Percentiles rank a stretch among this genome's conserved stretches.
Evolutionary conservation across 495 filamentous ascomycete species (phyloP).

Genomic region (Peziza echinospora): DNA sequence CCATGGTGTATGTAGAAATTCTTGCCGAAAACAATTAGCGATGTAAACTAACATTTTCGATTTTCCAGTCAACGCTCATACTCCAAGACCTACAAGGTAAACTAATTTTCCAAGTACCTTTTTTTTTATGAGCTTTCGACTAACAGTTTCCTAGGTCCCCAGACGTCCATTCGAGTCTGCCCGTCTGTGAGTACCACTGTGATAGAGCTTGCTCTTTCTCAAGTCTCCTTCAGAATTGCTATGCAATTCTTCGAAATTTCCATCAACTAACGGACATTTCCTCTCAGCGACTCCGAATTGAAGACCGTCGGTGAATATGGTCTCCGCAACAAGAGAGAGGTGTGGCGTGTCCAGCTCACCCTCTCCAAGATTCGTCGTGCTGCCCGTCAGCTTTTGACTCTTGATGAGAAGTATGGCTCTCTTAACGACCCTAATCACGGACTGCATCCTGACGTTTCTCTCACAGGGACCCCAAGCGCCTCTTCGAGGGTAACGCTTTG

Average conservation of each 20-base stretch:
- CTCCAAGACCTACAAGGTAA: constrained; percentile 98
- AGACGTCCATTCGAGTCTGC: constrained; percentile 83
- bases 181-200: constrained; percentile 99
- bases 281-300: constrained; percentile 82
- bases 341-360: constrained; percentile 85
- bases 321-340: constrained; percentile 99
- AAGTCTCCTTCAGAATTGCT: constrained; percentile 44
- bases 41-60: too few species aligned
- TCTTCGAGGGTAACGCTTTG: constrained; percentile 98
- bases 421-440: too few species aligned
- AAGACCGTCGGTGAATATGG: constrained; percentile 99
- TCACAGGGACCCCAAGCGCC: constrained; percentile 74
- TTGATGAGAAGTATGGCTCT: constrained; percentile 76
- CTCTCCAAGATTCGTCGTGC: constrained; percentile 49
- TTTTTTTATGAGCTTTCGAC: constrained; percentile 6
- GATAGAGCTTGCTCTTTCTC: constrained; percentile 88
- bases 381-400: constrained; percentile 98
- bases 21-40: neutral
- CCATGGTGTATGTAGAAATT: neutral
- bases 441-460: too few species aligned
- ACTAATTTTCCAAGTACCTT: constrained; percentile 19
- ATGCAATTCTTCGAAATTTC: constrained; percentile 1
- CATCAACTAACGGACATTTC: constrained; percentile 14
- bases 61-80: constrained; percentile 47
- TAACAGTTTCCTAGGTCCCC: constrained; percentile 16